Percentiles rank a stretch among this genome's conserved stretches.
phyloP scores from a whole-genome alignment of 2,329 filamentous ascomycete genomes.

The Fusarium domesticum region DNA sequence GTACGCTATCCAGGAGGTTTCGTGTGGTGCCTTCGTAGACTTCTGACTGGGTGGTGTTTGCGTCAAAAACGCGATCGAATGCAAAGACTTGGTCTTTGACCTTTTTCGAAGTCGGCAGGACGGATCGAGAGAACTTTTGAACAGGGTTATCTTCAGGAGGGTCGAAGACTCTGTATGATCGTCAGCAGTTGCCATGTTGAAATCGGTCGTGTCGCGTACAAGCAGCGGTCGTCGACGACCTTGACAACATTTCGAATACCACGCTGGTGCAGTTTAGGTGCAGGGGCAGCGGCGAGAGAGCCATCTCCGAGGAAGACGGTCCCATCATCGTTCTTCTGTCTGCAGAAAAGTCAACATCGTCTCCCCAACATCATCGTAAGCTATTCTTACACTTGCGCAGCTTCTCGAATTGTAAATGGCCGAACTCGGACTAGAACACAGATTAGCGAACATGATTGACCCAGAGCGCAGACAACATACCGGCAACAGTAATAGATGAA shows the following conservation, averaged over 20 bases:
- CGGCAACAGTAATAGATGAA: constrained; percentile 59
- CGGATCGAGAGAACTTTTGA: constrained; percentile 78
- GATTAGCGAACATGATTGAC: constrained; percentile 27
- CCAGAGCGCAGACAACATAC: constrained; percentile 35
- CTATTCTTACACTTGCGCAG: constrained; percentile 73
- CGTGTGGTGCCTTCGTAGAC: constrained; percentile 94
- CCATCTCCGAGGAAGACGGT: constrained; percentile 95
- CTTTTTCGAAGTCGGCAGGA: constrained; percentile 80
- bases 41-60: constrained; percentile 86
- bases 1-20: constrained; percentile 84
- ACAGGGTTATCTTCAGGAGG: constrained; percentile 93
- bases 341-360: constrained; percentile 31
- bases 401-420: constrained; percentile 83
- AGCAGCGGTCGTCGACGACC: constrained; percentile 90
- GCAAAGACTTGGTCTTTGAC: constrained; percentile 97
- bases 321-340: constrained; percentile 71
- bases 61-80: constrained; percentile 96
- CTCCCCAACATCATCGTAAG: too few species aligned
- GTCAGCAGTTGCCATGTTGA: constrained; percentile 17
- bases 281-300: constrained; percentile 80
- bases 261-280: constrained; percentile 80
- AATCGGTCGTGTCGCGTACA: constrained; percentile 60
- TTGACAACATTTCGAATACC: constrained; percentile 92
- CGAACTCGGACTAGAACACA: constrained; percentile 59
- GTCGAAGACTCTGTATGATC: constrained; percentile 74